Percentiles rank a stretch among this genome's conserved stretches.
Evolutionary conservation across 257 asterid genomes (phyloP).

Genomic region (Salvia splendens): DNA sequence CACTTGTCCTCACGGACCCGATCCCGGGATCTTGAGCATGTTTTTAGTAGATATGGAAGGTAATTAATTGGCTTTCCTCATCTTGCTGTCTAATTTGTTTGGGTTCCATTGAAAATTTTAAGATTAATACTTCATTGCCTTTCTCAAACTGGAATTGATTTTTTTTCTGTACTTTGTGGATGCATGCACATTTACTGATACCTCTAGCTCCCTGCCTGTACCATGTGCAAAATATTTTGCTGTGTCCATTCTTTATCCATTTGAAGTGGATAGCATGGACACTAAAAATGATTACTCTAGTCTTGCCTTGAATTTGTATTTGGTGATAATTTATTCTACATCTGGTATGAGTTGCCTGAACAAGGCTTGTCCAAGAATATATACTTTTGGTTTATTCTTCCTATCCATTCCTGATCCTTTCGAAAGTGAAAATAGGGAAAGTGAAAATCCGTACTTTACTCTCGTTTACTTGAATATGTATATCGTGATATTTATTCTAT

Average conservation of each 20-base stretch:
- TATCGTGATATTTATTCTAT: background rate
- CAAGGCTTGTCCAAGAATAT: background rate
- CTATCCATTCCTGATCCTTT: background rate
- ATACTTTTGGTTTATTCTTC: constrained; percentile 5
- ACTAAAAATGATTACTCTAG: background rate
- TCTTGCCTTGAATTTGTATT: background rate
- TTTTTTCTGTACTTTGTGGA: background rate
- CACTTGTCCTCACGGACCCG: constrained; percentile 95
- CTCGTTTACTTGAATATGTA: too few species aligned
- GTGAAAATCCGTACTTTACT: background rate
- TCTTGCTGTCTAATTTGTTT: too few species aligned
- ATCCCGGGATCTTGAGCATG: constrained; percentile 83
- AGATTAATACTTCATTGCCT: background rate
- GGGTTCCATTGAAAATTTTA: background rate
- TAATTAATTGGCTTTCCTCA: constrained; percentile 23
- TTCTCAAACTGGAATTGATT: too few species aligned
- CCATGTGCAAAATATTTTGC: background rate
- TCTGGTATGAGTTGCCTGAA: background rate
- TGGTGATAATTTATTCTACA: background rate
- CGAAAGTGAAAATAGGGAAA: background rate
- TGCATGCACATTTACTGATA: background rate
- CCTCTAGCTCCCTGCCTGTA: background rate
- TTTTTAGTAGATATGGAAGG: constrained; percentile 95
- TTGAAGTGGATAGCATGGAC: background rate
- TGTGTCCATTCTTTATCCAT: background rate